Evolutionary conservation across 768 basidiomycete species (phyloP).

Genomic region (Agaricus subrufescens): DNA sequence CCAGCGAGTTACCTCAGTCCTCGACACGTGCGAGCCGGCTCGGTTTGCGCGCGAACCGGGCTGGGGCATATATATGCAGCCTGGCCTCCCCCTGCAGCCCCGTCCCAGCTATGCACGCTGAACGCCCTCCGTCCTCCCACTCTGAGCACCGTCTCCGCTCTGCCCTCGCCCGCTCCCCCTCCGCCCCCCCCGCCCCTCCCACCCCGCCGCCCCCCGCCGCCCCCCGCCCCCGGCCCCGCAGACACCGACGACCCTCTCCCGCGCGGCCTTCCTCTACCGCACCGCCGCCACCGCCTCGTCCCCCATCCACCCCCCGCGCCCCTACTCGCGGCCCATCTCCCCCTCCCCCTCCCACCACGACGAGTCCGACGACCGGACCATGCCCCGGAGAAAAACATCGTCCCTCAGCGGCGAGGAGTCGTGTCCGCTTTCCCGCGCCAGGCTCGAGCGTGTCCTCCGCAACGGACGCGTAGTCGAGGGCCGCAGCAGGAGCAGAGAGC

Average conservation of each 20-base stretch:
- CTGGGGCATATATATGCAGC: neutral
- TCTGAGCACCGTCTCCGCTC: slow-evolving; percentile 15
- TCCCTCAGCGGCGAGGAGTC: neutral
- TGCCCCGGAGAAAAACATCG: neutral
- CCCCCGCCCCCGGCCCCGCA: slow-evolving; percentile 9
- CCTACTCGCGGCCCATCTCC: neutral
- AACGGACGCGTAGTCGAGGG: neutral
- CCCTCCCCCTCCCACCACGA: slow-evolving; percentile 1
- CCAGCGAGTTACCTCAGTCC: neutral
- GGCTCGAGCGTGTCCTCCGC: slow-evolving; percentile 14
- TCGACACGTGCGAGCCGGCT: neutral
- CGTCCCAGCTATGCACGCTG: slow-evolving; percentile 1
- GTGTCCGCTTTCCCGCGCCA: slow-evolving; percentile 3
- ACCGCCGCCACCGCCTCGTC: slow-evolving; percentile 4
- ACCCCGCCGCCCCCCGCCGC: slow-evolving; percentile 5
- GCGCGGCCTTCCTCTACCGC: slow-evolving; percentile 13
- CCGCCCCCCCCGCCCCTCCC: neutral
- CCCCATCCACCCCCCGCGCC: neutral
- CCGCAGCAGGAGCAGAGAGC: slow-evolving; percentile 3
- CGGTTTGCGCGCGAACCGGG: neutral
- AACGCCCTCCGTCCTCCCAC: slow-evolving; percentile 10
- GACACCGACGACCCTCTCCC: neutral
- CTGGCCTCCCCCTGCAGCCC: neutral
- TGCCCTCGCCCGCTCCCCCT: slow-evolving; percentile 9
- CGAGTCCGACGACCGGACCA: too few relatives aligned